These are phyloP conservation scores for Schwanniomyces vanrijiae DNA, from an alignment of 805 yeast species.

Conservation along the genomic window DNA sequence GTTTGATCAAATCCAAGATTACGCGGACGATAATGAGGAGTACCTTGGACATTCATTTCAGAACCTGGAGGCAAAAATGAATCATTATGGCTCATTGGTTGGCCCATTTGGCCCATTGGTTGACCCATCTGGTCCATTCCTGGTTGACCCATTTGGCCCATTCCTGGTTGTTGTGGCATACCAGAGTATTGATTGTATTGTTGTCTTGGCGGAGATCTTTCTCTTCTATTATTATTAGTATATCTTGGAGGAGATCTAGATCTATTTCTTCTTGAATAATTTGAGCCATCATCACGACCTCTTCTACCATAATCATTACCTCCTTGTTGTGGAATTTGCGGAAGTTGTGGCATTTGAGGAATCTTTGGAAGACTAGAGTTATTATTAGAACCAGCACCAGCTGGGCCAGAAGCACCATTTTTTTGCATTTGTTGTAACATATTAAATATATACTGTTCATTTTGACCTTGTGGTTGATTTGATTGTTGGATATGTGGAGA, in stretches of 20 bases:
- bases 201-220: conserved; percentile 28
- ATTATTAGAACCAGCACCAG: background rate
- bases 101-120: conserved; percentile 6
- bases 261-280: conserved; percentile 50
- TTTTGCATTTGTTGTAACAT: conserved; percentile 54
- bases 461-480: conserved; percentile 17
- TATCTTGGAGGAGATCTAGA: conserved; percentile 51
- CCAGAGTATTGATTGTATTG: conserved; percentile 7
- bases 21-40: conserved; percentile 75
- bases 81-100: conserved; percentile 1
- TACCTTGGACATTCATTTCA: conserved; percentile 68
- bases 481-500: conserved; percentile 10
- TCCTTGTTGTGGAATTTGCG: conserved; percentile 15
- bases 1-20: conserved; percentile 67
- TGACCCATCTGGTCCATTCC: conserved; percentile 6
- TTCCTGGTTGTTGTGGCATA: conserved; percentile 10
- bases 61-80: conserved; percentile 35
- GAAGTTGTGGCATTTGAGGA: conserved; percentile 13
- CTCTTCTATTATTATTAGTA: conserved; percentile 17
- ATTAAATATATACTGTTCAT: conserved; percentile 45
- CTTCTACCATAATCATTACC: conserved; percentile 13
- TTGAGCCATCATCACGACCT: conserved; percentile 21
- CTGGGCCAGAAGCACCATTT: conserved; percentile 11
- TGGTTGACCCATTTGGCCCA: conserved; percentile 10
- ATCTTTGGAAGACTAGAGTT: background rate